Evolutionary conservation across 75 land plant genomes (phyloP).

Genomic region (Pseudotsuga menziesii): DNA sequence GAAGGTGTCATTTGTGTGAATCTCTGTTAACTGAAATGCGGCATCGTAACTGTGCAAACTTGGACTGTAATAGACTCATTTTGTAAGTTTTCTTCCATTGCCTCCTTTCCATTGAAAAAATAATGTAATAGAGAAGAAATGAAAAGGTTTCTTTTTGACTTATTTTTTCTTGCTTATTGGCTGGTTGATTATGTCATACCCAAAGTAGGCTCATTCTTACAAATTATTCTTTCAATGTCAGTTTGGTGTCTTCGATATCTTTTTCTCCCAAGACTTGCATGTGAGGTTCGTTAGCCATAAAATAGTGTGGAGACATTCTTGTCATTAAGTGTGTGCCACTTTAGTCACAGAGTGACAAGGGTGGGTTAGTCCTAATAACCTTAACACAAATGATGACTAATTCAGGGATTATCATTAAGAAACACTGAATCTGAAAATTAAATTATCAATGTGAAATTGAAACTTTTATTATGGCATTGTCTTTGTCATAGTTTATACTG

Average conservation of each 20-base stretch:
- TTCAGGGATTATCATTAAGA: no score
- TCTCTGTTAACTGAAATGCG: conserved; percentile 45
- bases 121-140: neutral
- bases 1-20: conserved; percentile 63
- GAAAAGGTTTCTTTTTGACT: neutral
- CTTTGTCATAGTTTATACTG: no score
- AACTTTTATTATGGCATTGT: no score
- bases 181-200: neutral
- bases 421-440: no score
- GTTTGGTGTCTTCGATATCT: neutral
- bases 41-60: conserved; percentile 91
- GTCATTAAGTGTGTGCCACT: no score
- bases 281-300: neutral
- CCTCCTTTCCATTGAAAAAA: no score
- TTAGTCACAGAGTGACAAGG: no score
- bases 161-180: neutral
- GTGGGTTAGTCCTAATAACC: no score
- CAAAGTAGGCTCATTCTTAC: neutral
- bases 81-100: conserved; percentile 51
- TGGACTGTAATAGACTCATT: conserved; percentile 81
- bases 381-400: no score
- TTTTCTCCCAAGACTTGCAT: neutral
- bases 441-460: no score
- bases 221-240: neutral
- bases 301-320: no score